Evolutionary conservation across 2,329 filamentous ascomycete genomes (phyloP).

Genomic region (Alternaria panax): DNA sequence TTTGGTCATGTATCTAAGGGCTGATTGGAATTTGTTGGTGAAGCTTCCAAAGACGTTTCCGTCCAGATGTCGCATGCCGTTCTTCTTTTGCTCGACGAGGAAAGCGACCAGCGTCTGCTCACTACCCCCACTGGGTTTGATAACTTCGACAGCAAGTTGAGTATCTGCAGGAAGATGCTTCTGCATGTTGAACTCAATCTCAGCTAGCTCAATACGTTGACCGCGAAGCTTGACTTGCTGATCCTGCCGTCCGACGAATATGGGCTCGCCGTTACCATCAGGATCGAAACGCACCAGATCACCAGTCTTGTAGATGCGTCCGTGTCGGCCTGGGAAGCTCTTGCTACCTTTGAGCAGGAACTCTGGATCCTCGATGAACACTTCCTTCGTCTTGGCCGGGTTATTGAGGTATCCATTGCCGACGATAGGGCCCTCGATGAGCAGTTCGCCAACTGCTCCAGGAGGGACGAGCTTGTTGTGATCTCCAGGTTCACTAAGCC

Average conservation of each 20-base stretch:
- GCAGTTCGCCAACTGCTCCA: constrained; percentile 60
- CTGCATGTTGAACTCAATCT: constrained; percentile 51
- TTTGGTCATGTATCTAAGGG: constrained; percentile 39
- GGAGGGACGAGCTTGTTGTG: constrained; percentile 48
- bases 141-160: constrained; percentile 59
- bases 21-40: constrained; percentile 40
- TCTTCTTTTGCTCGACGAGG: constrained; percentile 42
- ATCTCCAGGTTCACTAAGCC: constrained; percentile 53
- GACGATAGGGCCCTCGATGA: constrained; percentile 65
- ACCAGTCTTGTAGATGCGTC: constrained; percentile 52
- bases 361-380: constrained; percentile 59
- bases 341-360: constrained; percentile 69
- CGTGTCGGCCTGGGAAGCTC: constrained; percentile 59
- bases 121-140: constrained; percentile 47
- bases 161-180: constrained; percentile 50
- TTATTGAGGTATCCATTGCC: constrained; percentile 50
- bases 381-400: constrained; percentile 45
- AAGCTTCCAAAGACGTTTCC: constrained; percentile 43
- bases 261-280: constrained; percentile 44
- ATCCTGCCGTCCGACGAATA: constrained; percentile 48
- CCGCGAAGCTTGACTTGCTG: constrained; percentile 53
- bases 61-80: constrained; percentile 39
- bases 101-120: constrained; percentile 47
- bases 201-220: constrained; percentile 50
- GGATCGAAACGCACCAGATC: constrained; percentile 60